Percentiles rank a stretch among this genome's conserved stretches.
These are phyloP conservation scores for Taphrina betulina DNA, from an alignment of 1,139 yeast genomes.

Conservation along the genomic window DNA sequence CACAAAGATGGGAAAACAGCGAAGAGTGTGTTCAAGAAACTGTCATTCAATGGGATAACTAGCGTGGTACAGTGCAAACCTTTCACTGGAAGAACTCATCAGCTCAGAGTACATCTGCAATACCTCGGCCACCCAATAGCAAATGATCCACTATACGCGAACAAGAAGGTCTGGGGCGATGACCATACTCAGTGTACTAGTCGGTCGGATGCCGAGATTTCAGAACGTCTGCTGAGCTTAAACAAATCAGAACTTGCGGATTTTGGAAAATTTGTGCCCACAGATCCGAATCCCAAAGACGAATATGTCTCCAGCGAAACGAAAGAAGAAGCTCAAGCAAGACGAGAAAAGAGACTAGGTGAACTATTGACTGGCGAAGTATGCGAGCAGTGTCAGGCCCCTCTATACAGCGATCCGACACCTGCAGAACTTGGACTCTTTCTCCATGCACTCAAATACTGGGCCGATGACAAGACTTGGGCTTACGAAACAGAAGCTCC, in stretches of 20 bases:
- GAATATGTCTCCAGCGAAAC: conserved; percentile 29
- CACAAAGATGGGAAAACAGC: conserved; percentile 66
- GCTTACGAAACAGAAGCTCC: conserved; percentile 76
- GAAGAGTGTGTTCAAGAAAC: conserved; percentile 52
- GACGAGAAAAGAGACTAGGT: conserved; percentile 46
- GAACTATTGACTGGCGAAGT: conserved; percentile 58
- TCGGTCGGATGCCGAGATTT: conserved; percentile 52
- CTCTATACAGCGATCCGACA: conserved; percentile 82
- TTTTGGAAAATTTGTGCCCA: conserved; percentile 52
- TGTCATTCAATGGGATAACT: conserved; percentile 60
- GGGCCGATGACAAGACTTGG: conserved; percentile 64
- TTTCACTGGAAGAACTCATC: conserved; percentile 90
- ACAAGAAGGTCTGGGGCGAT: conserved; percentile 69
- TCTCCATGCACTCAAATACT: conserved; percentile 76
- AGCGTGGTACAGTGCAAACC: conserved; percentile 84
- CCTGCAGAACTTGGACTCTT: conserved; percentile 80
- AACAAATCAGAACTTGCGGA: conserved; percentile 70
- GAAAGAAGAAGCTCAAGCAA: conserved; percentile 28
- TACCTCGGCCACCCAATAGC: conserved; percentile 86
- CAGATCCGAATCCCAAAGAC: conserved; percentile 4
- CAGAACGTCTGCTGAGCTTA: conserved; percentile 54
- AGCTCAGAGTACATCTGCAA: conserved; percentile 88
- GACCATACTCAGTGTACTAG: conserved; percentile 56
- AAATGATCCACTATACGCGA: conserved; percentile 84
- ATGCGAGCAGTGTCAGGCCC: conserved; percentile 70